Conservation (phyloP, 306 rosid species). For the Cucumis cinereus region DNA sequence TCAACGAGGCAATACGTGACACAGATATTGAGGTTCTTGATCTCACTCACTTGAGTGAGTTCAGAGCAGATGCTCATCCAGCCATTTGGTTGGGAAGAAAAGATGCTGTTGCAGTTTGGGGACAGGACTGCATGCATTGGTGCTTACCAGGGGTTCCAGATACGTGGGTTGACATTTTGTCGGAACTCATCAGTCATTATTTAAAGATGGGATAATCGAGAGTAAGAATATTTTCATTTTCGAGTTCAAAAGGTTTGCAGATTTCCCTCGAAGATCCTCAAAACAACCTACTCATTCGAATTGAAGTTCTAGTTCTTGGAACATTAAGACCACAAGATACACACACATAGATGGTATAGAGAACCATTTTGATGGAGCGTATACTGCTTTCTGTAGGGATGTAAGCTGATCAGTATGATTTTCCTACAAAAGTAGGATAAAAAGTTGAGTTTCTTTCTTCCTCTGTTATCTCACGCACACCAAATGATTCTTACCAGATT, state of each 20-base stretch:
- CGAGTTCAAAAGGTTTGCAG: neutral
- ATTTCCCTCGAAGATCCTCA: neutral
- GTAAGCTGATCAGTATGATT: neutral
- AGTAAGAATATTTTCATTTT: neutral
- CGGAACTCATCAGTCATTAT: constrained; percentile 25
- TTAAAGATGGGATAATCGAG: neutral
- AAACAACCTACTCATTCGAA: neutral
- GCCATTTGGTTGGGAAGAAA: constrained; percentile 81
- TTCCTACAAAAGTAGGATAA: neutral
- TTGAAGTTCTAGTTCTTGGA: neutral
- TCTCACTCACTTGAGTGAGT: constrained; percentile 61
- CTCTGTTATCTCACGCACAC: neutral
- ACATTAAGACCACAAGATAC: neutral
- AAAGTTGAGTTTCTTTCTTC: neutral
- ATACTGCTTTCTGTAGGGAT: neutral
- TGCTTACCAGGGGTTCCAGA: constrained; percentile 89
- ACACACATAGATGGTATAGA: neutral
- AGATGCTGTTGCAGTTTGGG: constrained; percentile 76
- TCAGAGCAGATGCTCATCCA: constrained; percentile 86
- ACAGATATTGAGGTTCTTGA: constrained; percentile 47
- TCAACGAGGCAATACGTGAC: constrained; percentile 39
- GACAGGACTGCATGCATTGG: constrained; percentile 96
- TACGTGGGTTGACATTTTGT: constrained; percentile 74
- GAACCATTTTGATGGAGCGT: neutral
- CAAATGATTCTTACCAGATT: neutral